These are phyloP conservation scores for Sequoiadendron giganteum DNA, from an alignment of 75 land plant species.

Conservation along the genomic window DNA sequence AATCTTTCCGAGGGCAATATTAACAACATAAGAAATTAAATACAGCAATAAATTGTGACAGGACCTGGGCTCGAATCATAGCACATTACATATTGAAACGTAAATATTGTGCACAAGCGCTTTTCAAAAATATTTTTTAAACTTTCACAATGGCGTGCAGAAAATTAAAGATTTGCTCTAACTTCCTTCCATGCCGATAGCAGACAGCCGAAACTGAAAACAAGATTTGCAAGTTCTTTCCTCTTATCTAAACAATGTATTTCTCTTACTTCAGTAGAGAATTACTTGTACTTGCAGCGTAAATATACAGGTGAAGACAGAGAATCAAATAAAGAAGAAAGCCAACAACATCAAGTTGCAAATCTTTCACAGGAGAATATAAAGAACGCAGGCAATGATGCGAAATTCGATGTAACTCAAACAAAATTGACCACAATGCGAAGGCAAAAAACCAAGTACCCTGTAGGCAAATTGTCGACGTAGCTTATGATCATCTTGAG, in stretches of 20 bases:
- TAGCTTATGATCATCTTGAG: constrained; percentile 90
- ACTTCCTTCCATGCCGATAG: no score
- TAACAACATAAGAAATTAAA: neutral
- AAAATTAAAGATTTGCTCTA: no score
- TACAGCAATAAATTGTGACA: neutral
- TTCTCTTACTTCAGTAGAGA: neutral
- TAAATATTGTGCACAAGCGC: neutral
- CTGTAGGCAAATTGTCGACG: constrained; percentile 82
- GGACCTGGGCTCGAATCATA: neutral
- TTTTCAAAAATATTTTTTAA: neutral
- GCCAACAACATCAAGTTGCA: neutral
- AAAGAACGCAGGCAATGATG: neutral
- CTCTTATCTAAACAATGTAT: neutral
- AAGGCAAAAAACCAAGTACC: constrained; percentile 35
- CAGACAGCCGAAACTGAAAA: neutral
- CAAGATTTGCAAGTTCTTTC: neutral
- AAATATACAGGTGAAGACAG: neutral
- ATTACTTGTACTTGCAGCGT: neutral
- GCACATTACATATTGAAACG: neutral
- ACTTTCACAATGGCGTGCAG: no score
- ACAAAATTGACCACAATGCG: neutral
- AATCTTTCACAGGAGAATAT: neutral
- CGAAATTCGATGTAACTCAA: no score
- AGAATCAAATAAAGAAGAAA: neutral
- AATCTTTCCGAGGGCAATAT: neutral